phyloP scores from a whole-genome alignment of 805 yeast species.

The Monosporozyma aerobia region DNA sequence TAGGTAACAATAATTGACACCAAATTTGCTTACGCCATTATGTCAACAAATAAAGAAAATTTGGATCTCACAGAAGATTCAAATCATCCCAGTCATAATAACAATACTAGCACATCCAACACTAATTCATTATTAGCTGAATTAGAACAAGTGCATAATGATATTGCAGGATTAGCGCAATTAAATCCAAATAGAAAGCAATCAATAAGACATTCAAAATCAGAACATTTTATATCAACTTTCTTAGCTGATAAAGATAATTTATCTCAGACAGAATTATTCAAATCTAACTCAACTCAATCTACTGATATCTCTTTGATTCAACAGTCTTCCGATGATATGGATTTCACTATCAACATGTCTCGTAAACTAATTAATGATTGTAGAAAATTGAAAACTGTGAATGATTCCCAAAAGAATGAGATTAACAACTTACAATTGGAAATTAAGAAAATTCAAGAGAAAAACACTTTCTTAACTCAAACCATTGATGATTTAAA shows the following conservation, averaged over 20 bases:
- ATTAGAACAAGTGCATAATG: slow-evolving; percentile 1
- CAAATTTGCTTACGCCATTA: not conserved
- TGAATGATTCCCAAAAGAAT: slow-evolving; percentile 36
- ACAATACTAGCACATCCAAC: not conserved
- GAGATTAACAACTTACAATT: slow-evolving; percentile 2
- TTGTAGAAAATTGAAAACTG: slow-evolving; percentile 62
- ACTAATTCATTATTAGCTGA: not conserved
- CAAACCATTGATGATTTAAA: slow-evolving; percentile 39
- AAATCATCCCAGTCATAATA: not conserved
- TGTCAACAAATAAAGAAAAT: not conserved
- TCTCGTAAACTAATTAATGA: slow-evolving; percentile 64
- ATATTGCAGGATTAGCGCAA: not conserved
- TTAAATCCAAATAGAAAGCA: not conserved
- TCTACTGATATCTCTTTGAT: slow-evolving; percentile 21
- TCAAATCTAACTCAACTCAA: slow-evolving; percentile 12
- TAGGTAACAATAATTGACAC: too few species aligned
- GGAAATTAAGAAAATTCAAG: slow-evolving; percentile 4
- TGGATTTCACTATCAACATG: slow-evolving; percentile 63
- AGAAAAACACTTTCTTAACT: slow-evolving; percentile 8
- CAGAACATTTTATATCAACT: slow-evolving; percentile 4
- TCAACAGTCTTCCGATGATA: slow-evolving; percentile 37
- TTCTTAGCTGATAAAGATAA: slow-evolving; percentile 42
- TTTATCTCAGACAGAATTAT: slow-evolving; percentile 32
- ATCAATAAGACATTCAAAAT: not conserved
- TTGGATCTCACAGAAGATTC: not conserved